Evolutionary conservation across 176 grass and related monocot genomes (phyloP), one percentile per base, ranked within the genome.

Genomic region (Eleusine indica): DNA sequence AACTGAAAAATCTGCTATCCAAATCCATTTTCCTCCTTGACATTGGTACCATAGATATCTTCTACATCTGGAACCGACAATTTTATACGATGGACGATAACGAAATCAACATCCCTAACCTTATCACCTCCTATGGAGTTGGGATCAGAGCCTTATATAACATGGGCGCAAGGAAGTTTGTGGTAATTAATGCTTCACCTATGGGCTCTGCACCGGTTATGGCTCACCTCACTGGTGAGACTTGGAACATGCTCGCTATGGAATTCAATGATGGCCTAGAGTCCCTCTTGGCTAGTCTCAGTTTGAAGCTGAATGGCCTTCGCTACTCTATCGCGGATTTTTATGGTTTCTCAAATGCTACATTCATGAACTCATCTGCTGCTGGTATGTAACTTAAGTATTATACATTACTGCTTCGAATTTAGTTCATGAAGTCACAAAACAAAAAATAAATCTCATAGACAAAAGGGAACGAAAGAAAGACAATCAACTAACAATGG

Each of bases 251-350:
- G 17, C 66, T 79, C 11, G 28, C 66, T 7, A 4, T 2, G 54
- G 86, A 82, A 43, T 88, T 88, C 61, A 88, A 88, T 11, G 54
- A 65, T 4, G 74, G 4, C 6, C 5, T 88, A 40, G 70, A 49
- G 38, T 7, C 49, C 7, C 80, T 88, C 56, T 3, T 88, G 39
- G 54, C 41, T 19, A 25, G 6, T 32, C 79, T 77, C 30, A 37
- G 13, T 15, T 63, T 60, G 19, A 21, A 82, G 21, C 80, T 82
- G 4, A 3, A 21, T 46, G 71, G 70, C 4, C 11, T 81, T 9
- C 44, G 8, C 22, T 87, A 87, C 68, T 87, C 85, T 3, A 5
- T 87, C 12, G 77, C 16, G 10, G 79, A 81, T 68, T 65, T 62
- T 2, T 35, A 58, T 9, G 43, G n/a, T 10, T 40, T 81, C 42